Evolutionary conservation across 163 green algal species (phyloP), one percentile per base, ranked within the genome.

Genomic region (Scenedesmus sp.): DNA sequence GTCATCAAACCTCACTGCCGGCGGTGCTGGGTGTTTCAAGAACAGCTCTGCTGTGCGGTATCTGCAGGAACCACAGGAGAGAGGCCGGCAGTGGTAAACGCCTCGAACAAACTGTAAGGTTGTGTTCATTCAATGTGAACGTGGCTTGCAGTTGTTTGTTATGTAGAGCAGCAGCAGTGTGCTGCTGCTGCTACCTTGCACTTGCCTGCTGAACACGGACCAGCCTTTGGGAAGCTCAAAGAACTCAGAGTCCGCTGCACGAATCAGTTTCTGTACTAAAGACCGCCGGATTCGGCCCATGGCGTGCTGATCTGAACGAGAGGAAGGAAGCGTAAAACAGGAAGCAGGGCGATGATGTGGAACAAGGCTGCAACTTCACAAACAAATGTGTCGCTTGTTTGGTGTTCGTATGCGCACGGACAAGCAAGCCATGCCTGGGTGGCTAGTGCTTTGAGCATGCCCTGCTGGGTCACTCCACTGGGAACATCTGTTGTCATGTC

Each of bases 31-130:
- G 64, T 88, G 86, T 46, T 88, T 84, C 10, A 93, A 20, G 52
- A 83, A 86, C 90, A 93, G 60, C 76, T 93, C 90, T 73, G 90
- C 90, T 77, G 90, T 88, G 55, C 76, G 86, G 55, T 91, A 93
- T 55, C 90, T 93, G 84, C 59, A 60, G 86, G 18, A n/a, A 23
- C 20, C 16, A n/a, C 86, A 56, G 70, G 55, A 5, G 54, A 9
- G 56, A 23, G 5, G 66, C 18, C 86, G 74, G 86, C 23, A 46
- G 20, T 34, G 55, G n/a, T 1, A 12, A 13, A 1, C 60, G n/a
- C 73, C 15, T 52, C 16, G 3, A 77, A 26, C 15, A 34, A 26
- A 46, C 34, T 46, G 34, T 46, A 46, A 46, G 34, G 34, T 46
- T 46, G 34, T 46, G 34, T 46, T 46, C 34, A 46, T 46, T 46